Base-by-base conservation (phyloP, 2,329 filamentous ascomycete species). In the Talaromyces atroroseus region DNA sequence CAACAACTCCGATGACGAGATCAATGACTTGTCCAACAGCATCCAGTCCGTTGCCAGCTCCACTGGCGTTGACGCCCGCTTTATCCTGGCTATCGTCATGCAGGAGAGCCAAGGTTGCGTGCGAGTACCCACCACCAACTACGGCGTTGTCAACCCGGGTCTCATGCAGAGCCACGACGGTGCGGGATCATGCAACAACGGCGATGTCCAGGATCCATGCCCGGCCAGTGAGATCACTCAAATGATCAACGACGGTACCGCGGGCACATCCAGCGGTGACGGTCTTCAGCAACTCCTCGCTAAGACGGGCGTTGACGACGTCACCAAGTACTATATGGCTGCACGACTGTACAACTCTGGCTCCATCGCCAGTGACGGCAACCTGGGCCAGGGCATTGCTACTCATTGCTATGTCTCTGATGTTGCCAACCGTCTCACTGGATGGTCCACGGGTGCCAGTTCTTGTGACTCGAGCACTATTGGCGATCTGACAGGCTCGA, bases 321-420 rank as follows among this genome's bases (percentile, higher is more conserved):
- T 38, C 2, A 48, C 46, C 21, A 34, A 38, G 23, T 59, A 54
- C 47, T 59, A 59, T 46, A 63, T 63, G 34, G 69, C 65, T 14
- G 69, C 70, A 3, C 58, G 70, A 29, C 58, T 70, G 16, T 73
- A 73, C 59, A 73, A 72, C 59, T 71, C 70, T 0, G 70, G 70
- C 12, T 62, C 62, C 0, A 62, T 72, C 11, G 62, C 63, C 23
- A 12, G 52, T 1, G 58, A 55, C 12, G 59, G 60, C 1, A 67
- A 72, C 51, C 61, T 72, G 54, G 52, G 54, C 6, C 59, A 71
- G 54, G 75, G 75, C 46, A 69, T 77, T 63, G 62, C 64, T 3
- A 74, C 71, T 32, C 71, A 74, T 59, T 81, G 78, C 69, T 82
- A 82, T 63, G 70, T 74, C 8, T 73, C 69, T 18, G 80, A 82